Evolutionary conservation across 345 rosid species (phyloP).

Genomic region (Eutrema japonicum): DNA sequence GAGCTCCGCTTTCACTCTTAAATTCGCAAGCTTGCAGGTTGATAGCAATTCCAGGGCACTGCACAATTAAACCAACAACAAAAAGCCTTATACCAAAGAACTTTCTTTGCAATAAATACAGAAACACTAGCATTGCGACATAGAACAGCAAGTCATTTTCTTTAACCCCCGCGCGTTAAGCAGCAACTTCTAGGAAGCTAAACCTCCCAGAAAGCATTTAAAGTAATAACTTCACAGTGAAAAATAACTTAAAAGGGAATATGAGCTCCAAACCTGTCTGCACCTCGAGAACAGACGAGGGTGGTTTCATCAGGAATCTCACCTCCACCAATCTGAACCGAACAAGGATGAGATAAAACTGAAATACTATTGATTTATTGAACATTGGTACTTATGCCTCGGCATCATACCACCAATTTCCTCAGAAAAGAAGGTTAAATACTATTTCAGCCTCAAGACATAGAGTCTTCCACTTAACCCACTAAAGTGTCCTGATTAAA

Average conservation of each 20-base stretch:
- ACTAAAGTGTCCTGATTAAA: background rate
- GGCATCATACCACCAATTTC: constrained; percentile 11
- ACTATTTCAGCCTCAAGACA: constrained; percentile 21
- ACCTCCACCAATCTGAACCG: constrained; percentile 86
- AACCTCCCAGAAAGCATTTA: background rate
- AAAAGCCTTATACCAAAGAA: constrained; percentile 43
- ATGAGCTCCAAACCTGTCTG: constrained; percentile 76
- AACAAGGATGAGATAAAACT: constrained; percentile 39
- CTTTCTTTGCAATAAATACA: constrained; percentile 16
- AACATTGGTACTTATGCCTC: background rate
- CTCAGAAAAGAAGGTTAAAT: background rate
- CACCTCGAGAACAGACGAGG: constrained; percentile 82
- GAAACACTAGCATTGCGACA: constrained; percentile 15
- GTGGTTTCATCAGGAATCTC: constrained; percentile 88
- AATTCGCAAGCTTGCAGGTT: constrained; percentile 79
- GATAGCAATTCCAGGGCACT: constrained; percentile 88
- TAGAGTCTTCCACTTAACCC: constrained; percentile 15
- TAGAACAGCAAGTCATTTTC: constrained; percentile 18
- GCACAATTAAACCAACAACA: constrained; percentile 45
- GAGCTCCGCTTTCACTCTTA: constrained; percentile 88
- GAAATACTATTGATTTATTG: background rate
- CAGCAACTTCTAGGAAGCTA: background rate
- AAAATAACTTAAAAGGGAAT: constrained; percentile 24
- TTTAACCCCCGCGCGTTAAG: constrained; percentile 1
- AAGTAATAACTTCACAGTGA: background rate